Base-by-base conservation (phyloP, 495 filamentous ascomycete species). In the Cercophora scortea region DNA sequence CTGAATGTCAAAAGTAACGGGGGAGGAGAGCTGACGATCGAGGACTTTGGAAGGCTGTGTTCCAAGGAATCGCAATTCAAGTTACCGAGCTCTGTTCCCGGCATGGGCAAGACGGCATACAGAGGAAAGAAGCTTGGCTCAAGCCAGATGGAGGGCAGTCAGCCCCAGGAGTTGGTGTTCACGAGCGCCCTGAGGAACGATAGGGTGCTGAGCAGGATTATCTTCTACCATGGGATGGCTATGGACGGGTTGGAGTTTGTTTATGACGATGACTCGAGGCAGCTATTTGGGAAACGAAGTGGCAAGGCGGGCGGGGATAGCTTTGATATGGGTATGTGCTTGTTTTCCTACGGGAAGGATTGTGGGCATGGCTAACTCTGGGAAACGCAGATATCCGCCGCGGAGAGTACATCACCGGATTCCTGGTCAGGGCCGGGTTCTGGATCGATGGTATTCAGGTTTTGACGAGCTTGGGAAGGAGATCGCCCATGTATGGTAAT, bases 371-470 rank as follows among this genome's bases (percentile, higher is more conserved):
- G 25, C 25, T 25, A 25, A 25, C 25, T 25, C 25, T 25, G 25
- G 5, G 25, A 25, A 25, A 2, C 25, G 49, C 35, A 82, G 92
- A 98, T 68, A 86, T 86, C 11, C 81, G 89, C 51, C 79, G 84
- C 52, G 91, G 91, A 40, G 93, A 98, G 68, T 85, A 86, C 51
- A 69, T 98, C 11, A 79, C 89, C 48, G 93, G 93, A 11, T 98
- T 98, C 66, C 84, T 85, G 59, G 72, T 96, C 48, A 76, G 90
- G 54, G 81, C 88, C 41, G 89, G 89, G 10, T 69, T 80, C 36
- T 93, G 89, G 87, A 87, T 96, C 54, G 90, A 96, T 66, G 93
- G 82, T 12, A 81, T 98, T 49, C 89, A 96, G 63, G 86, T 98
- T 52, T 66, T 96, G 61, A 96, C 93, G 8, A 96, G 86, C 61